phyloP scores from a whole-genome alignment of 2,329 filamentous ascomycete species.

The Verticillium nonalfalfae region DNA sequence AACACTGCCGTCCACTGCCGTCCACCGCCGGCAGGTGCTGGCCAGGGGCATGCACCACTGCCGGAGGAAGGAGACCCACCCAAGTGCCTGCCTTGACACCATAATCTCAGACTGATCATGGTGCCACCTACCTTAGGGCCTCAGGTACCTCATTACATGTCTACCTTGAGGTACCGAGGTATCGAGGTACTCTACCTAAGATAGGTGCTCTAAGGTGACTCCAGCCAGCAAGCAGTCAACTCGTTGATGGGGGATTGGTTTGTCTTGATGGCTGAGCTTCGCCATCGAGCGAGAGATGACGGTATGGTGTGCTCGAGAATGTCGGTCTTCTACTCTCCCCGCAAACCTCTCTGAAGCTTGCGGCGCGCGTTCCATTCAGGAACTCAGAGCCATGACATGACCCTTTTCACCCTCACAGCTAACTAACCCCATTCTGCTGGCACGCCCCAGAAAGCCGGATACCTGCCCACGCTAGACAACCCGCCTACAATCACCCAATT shows the following conservation, averaged over 20 bases:
- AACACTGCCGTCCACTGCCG: too few relatives aligned
- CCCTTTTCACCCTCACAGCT: background rate
- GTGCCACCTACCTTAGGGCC: too few relatives aligned
- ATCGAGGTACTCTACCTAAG: too few relatives aligned
- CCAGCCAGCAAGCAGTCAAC: too few relatives aligned
- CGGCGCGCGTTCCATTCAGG: background rate
- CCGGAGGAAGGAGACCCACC: background rate
- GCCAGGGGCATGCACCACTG: background rate
- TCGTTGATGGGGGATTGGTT: too few relatives aligned
- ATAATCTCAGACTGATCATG: background rate
- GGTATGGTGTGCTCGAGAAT: background rate
- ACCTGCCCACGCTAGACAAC: background rate
- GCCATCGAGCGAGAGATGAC: background rate
- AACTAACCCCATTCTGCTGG: background rate
- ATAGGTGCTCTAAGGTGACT: too few relatives aligned
- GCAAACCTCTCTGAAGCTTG: background rate
- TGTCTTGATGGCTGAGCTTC: too few relatives aligned
- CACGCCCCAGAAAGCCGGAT: background rate
- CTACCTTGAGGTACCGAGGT: too few relatives aligned
- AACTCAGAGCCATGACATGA: background rate
- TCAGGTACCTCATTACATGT: too few relatives aligned
- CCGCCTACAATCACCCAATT: background rate
- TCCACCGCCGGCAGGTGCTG: background rate
- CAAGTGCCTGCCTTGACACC: background rate
- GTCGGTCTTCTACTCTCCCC: background rate